Evolutionary conservation across 1,284 basidiomycete genomes (phyloP).

Genomic region (Rhodotorula mucilaginosa): DNA sequence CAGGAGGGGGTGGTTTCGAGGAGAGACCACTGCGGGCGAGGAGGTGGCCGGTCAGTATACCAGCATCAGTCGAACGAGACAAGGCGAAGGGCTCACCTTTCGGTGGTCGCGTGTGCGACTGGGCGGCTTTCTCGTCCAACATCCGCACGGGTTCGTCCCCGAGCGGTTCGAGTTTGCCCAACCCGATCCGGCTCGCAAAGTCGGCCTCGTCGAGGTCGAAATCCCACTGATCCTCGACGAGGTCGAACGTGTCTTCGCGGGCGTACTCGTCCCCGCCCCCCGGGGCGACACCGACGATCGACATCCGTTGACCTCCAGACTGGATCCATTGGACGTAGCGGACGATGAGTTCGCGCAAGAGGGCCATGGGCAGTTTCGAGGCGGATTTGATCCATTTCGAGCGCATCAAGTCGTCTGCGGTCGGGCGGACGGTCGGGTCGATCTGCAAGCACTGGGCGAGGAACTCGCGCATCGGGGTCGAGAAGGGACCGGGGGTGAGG

Average conservation of each 20-base stretch:
- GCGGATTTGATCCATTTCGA: conserved; percentile 88
- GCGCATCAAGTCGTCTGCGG: conserved; percentile 84
- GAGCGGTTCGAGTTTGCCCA: conserved; percentile 6
- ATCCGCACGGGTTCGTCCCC: conserved; percentile 20
- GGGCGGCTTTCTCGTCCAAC: conserved; percentile 22
- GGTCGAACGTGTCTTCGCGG: conserved; percentile 38
- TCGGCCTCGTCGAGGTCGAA: conserved; percentile 36
- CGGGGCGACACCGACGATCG: conserved; percentile 61
- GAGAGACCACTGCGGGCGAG: not conserved
- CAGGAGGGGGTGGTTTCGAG: conserved; percentile 40
- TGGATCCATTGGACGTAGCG: conserved; percentile 74
- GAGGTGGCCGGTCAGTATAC: not conserved
- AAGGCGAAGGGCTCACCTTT: conserved; percentile 15
- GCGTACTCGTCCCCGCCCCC: conserved; percentile 8
- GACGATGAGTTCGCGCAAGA: conserved; percentile 78
- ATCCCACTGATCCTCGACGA: conserved; percentile 37
- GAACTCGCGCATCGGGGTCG: conserved; percentile 84
- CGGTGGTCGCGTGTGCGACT: conserved; percentile 28
- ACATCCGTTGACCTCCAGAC: conserved; percentile 73
- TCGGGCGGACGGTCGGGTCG: conserved; percentile 72
- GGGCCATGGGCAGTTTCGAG: conserved; percentile 65
- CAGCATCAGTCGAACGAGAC: not conserved
- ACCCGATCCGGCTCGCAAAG: conserved; percentile 19
- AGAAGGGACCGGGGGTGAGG: conserved; percentile 58
- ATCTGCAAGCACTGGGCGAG: conserved; percentile 81